Conservation (phyloP, 2,329 filamentous ascomycete species). For the Sclerotiophoma versabilis region DNA sequence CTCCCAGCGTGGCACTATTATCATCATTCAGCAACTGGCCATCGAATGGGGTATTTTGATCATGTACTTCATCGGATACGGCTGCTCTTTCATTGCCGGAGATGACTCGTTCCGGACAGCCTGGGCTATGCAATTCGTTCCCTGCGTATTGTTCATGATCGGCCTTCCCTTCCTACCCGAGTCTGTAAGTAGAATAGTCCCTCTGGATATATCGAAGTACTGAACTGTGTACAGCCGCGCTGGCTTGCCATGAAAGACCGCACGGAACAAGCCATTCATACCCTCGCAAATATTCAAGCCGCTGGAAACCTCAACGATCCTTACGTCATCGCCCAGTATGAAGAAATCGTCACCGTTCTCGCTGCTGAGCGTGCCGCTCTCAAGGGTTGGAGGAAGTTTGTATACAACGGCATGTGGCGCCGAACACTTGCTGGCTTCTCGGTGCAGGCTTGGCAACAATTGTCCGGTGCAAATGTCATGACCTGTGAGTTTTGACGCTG, state of each 20-base stretch:
- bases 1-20: constrained; percentile 52
- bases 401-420: constrained; percentile 66
- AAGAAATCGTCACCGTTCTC: constrained; percentile 55
- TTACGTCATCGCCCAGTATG: constrained; percentile 57
- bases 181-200: constrained; percentile 22
- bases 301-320: constrained; percentile 55
- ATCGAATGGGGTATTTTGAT: constrained; percentile 52
- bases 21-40: constrained; percentile 55
- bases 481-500: constrained; percentile 16
- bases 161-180: constrained; percentile 57
- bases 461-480: constrained; percentile 51
- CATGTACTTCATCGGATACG: constrained; percentile 58
- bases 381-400: constrained; percentile 53
- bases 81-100: constrained; percentile 52
- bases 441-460: constrained; percentile 65
- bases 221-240: constrained; percentile 41
- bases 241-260: constrained; percentile 59
- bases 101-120: constrained; percentile 54
- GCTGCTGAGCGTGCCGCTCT: constrained; percentile 50
- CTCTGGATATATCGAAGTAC: neutral
- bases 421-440: constrained; percentile 63
- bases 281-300: constrained; percentile 56
- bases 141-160: constrained; percentile 53
- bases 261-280: constrained; percentile 54
- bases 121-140: constrained; percentile 57